phyloP scores from a whole-genome alignment of 371 early-diverging fungal genomes.

The Syncephalis plumigaleata region DNA sequence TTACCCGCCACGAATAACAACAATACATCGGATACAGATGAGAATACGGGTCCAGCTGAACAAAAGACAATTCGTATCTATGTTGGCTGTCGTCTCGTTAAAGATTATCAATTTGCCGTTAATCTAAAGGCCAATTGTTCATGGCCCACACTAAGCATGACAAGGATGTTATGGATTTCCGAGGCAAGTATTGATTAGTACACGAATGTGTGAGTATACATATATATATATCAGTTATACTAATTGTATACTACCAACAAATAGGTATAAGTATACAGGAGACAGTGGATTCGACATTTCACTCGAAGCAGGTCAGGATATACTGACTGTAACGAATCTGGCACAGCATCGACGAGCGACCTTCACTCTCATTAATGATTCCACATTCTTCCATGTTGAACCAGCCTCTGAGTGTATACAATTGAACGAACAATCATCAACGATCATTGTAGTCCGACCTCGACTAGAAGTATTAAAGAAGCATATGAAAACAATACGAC shows the following conservation, averaged over 20 bases:
- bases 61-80: slow-evolving; percentile 38
- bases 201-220: neutral
- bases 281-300: slow-evolving; percentile 13
- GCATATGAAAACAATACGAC: neutral
- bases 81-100: slow-evolving; percentile 53
- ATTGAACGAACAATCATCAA: neutral
- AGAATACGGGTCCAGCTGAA: slow-evolving; percentile 14
- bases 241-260: slow-evolving; percentile 1
- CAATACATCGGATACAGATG: neutral
- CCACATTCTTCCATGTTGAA: slow-evolving; percentile 18
- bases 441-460: neutral
- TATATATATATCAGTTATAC: neutral
- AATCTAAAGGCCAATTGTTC: slow-evolving; percentile 31
- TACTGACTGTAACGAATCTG: slow-evolving; percentile 18
- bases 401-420: neutral
- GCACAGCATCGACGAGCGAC: slow-evolving; percentile 26
- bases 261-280: slow-evolving; percentile 5
- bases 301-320: slow-evolving; percentile 11
- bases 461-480: neutral
- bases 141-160: slow-evolving; percentile 21
- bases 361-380: slow-evolving; percentile 26
- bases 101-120: slow-evolving; percentile 51
- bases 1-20: slow-evolving; percentile 7
- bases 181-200: slow-evolving; percentile 9
- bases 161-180: slow-evolving; percentile 15